Conservation (phyloP, 352 stramenopile genomes). For the Globisporangium echinulatum region DNA sequence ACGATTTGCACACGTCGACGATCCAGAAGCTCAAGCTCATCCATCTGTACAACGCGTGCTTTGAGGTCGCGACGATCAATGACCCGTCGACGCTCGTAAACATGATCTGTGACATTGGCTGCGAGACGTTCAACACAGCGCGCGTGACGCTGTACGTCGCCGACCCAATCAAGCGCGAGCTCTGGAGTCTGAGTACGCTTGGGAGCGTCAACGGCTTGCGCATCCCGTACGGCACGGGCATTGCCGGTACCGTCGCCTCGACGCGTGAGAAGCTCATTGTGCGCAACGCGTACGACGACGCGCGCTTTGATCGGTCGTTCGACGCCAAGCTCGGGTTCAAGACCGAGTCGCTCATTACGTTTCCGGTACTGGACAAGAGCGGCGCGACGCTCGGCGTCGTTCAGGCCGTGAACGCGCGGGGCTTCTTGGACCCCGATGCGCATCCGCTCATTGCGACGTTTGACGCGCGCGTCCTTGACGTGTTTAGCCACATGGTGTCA, state of each 20-base stretch:
- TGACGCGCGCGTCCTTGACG: conserved; percentile 51
- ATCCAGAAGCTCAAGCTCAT: conserved; percentile 66
- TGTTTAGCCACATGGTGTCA: conserved; percentile 57
- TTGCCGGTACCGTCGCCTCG: conserved; percentile 58
- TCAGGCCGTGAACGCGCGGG: conserved; percentile 50
- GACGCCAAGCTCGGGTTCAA: conserved; percentile 82
- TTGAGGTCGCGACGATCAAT: conserved; percentile 59
- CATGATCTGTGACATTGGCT: conserved; percentile 65
- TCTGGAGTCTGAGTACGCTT: conserved; percentile 66
- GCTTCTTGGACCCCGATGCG: conserved; percentile 33
- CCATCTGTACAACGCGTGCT: conserved; percentile 54
- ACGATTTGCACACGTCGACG: conserved; percentile 52
- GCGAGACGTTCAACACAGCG: conserved; percentile 60
- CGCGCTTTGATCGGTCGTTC: conserved; percentile 74
- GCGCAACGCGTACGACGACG: conserved; percentile 65
- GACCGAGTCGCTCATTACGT: conserved; percentile 67
- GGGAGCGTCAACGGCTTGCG: conserved; percentile 67
- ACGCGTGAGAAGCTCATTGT: conserved; percentile 58
- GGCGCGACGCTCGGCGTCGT: conserved; percentile 63
- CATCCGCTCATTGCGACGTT: conserved; percentile 49
- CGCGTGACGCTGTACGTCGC: conserved; percentile 69
- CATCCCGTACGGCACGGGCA: conserved; percentile 71
- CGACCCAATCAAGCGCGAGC: conserved; percentile 66
- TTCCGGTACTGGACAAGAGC: conserved; percentile 63
- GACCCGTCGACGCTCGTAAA: conserved; percentile 65